Conservation (phyloP, 2,329 filamentous ascomycete species). For the Shiraia sp. region DNA sequence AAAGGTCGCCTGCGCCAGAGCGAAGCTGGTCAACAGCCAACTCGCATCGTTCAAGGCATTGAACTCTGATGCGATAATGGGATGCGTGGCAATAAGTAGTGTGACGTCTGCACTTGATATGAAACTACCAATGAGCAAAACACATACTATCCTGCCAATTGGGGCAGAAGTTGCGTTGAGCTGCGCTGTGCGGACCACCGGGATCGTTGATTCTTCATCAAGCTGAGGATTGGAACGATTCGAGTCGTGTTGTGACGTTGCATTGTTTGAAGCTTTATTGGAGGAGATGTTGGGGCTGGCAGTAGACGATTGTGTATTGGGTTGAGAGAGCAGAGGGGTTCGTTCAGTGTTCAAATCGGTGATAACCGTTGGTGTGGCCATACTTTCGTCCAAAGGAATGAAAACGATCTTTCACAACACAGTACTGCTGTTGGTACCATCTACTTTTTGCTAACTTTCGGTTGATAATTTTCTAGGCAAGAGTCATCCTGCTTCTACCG, state of each 20-base stretch:
- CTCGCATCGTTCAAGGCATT: constrained; percentile 45
- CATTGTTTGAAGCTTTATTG: constrained; percentile 5
- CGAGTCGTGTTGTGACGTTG: not conserved
- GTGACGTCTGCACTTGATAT: constrained; percentile 67
- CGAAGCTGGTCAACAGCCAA: constrained; percentile 52
- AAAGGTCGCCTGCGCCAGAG: constrained; percentile 47
- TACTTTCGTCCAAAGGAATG: not conserved
- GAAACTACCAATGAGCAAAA: constrained; percentile 51
- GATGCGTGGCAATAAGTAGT: constrained; percentile 68
- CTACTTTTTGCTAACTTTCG: not conserved
- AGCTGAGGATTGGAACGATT: not conserved
- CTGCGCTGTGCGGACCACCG: not conserved
- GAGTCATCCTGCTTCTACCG: constrained; percentile 3
- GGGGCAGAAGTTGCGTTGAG: constrained; percentile 4
- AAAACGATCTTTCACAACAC: not conserved
- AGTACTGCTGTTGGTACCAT: not conserved
- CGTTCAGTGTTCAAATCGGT: constrained; percentile 3
- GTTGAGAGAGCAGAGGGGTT: constrained; percentile 11
- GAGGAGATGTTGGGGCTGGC: constrained; percentile 4
- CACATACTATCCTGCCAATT: constrained; percentile 16
- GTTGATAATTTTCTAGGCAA: constrained; percentile 2
- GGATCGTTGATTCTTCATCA: constrained; percentile 16
- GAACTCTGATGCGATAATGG: constrained; percentile 55
- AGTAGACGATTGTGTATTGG: constrained; percentile 1
- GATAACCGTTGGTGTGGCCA: constrained; percentile 4